A percentile compares a stretch with the other conserved stretches of the same genome.
These are phyloP conservation scores for Vitrella brassicaformis DNA, from an alignment of 73 alveolate species.

Conservation along the genomic window DNA sequence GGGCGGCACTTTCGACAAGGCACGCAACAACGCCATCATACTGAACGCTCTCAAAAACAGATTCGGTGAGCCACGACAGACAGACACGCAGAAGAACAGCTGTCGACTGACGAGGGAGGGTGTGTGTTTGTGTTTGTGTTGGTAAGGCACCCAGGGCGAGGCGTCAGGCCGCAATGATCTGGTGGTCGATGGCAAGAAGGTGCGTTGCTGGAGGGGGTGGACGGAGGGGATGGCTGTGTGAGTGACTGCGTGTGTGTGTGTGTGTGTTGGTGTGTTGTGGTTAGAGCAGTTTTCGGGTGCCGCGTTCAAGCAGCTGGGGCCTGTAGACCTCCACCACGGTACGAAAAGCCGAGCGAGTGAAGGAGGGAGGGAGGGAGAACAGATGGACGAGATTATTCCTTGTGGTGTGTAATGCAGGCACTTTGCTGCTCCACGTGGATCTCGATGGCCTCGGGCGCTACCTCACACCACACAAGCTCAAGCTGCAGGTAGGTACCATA, in stretches of 20 bases:
- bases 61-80: too few relatives aligned
- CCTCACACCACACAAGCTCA: conserved; percentile 63
- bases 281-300: conserved; percentile 53
- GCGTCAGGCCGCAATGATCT: conserved; percentile 79
- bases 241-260: conserved; percentile 17
- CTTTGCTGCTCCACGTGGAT: conserved; percentile 66
- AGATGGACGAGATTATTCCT: too few relatives aligned
- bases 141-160: conserved; percentile 56
- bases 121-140: too few relatives aligned
- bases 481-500: conserved; percentile 17
- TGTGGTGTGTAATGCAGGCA: too few relatives aligned
- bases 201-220: too few relatives aligned
- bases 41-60: conserved; percentile 41
- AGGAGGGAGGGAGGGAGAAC: too few relatives aligned
- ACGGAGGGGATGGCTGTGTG: neutral
- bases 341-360: too few relatives aligned
- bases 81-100: too few relatives aligned
- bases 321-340: conserved; percentile 74
- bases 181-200: conserved; percentile 57
- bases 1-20: conserved; percentile 49
- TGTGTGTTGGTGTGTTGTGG: conserved; percentile 59
- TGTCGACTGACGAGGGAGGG: too few relatives aligned
- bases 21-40: conserved; percentile 59
- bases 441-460: conserved; percentile 47
- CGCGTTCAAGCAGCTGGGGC: conserved; percentile 34